Conservation (phyloP, 2,329 filamentous ascomycete genomes). For the Cryphonectria japonica region DNA sequence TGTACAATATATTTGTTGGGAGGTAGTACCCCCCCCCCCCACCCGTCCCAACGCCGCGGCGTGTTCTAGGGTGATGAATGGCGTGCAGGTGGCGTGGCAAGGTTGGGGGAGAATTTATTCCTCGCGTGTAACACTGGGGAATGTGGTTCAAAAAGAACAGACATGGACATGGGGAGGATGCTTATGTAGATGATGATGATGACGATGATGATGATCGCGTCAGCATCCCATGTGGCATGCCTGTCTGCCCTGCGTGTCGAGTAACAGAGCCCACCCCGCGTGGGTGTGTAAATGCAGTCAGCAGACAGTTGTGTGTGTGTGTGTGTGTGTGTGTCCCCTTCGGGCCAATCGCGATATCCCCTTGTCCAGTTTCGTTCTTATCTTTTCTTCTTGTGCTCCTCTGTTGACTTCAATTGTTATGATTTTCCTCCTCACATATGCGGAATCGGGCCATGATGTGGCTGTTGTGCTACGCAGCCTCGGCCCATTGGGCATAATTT, state of each 20-base stretch:
- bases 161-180: not conserved
- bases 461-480: not conserved
- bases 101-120: not conserved
- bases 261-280: not conserved
- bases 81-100: not conserved
- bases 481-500: not conserved
- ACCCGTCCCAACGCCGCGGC: not conserved
- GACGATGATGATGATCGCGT: not conserved
- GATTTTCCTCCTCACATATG: not conserved
- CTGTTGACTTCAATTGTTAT: not conserved
- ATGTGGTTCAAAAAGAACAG: not conserved
- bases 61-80: not conserved
- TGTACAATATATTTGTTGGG: not conserved
- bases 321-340: not conserved
- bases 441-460: not conserved
- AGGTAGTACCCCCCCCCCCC: too few species aligned
- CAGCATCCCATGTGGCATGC: conserved; percentile 3
- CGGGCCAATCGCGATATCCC: not conserved
- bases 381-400: not conserved
- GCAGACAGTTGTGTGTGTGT: not conserved
- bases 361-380: not conserved
- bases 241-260: not conserved
- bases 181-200: not conserved
- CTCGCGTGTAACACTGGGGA: not conserved
- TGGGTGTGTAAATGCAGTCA: not conserved